These are phyloP conservation scores for Sporisorium iseilematis-ciliati DNA, from an alignment of 1,284 basidiomycete species.

Conservation along the genomic window DNA sequence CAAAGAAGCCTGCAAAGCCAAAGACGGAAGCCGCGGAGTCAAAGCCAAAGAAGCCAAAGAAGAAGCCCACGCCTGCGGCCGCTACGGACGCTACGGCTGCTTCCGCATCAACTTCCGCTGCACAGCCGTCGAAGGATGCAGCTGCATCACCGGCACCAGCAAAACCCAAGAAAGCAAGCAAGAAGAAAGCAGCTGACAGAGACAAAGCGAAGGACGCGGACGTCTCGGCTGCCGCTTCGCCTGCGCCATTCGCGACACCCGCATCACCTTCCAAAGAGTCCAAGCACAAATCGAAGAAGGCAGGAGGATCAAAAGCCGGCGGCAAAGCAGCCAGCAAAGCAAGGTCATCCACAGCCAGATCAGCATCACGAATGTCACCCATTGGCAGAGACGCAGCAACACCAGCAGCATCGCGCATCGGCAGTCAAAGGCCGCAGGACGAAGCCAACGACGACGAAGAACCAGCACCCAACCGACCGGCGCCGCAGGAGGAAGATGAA, in stretches of 20 bases:
- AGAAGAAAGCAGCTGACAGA: conserved; percentile 28
- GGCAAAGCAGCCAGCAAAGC: conserved; percentile 28
- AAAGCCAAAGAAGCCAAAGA: conserved; percentile 46
- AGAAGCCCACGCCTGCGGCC: conserved; percentile 22
- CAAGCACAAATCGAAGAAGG: conserved; percentile 26
- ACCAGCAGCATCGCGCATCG: conserved; percentile 25
- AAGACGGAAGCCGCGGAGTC: conserved; percentile 34
- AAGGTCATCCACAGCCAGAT: conserved; percentile 32
- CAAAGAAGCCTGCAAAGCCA: conserved; percentile 37
- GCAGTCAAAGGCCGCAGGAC: conserved; percentile 29
- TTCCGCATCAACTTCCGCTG: background rate
- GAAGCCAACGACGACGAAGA: conserved; percentile 38
- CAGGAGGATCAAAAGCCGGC: conserved; percentile 20
- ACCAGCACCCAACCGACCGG: conserved; percentile 4
- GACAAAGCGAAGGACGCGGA: conserved; percentile 12
- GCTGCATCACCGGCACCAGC: conserved; percentile 18
- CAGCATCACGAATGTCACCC: conserved; percentile 41
- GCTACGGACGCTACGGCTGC: conserved; percentile 4
- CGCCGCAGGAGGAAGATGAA: conserved; percentile 36
- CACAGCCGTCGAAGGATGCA: conserved; percentile 13
- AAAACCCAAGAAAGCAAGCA: conserved; percentile 39
- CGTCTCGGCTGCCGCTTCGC: conserved; percentile 26
- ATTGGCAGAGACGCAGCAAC: conserved; percentile 38
- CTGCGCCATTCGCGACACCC: conserved; percentile 36
- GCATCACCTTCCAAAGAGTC: conserved; percentile 21